Base-by-base conservation (phyloP, 2,329 filamentous ascomycete genomes). In the Blastomyces percursus region DNA sequence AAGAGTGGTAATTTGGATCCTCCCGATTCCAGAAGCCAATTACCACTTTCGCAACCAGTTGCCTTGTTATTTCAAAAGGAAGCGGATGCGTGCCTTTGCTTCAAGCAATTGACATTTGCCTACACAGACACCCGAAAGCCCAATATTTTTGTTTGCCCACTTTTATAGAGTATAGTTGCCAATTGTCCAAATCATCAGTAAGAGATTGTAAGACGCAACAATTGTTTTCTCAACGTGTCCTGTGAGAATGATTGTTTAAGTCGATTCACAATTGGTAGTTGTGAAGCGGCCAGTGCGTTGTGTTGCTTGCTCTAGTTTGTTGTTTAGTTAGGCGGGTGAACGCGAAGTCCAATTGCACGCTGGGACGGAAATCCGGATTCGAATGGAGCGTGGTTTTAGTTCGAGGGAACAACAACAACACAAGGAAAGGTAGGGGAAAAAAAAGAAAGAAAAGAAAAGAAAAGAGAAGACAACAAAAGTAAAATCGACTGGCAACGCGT, bases 11-110 rank as follows among this genome's bases (percentile, higher is more conserved):
- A 63, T 21, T 52, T 38, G 51, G 24, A 48, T 32, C 40, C 60
- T 40, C 50, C 63, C 66, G 68, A 67, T 67, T 64, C 66, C 68
- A 52, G 61, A 59, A 59, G 38, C 58, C 59, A 51, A 46, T 60
- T 64, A 58, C 42, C 38, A 38, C 48, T 48, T 61, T 48, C 58
- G 44, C 58, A 46, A 46, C 42, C 21, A n/a, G 12, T 30, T 38
- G 44, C n/a, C n/a, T 44, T 44, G 52, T n/a, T 21, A 46, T 44
- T 16, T 30, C 27, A 27, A 8, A 46, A 51, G 32, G 24, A 44
- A 44, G 40, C 38, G n/a, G 30, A 44, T 60, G 46, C 12, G 48
- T 30, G 21, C 7, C 9, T 52, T n/a, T 35, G 16, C 19, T 54
- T 51, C 46, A 60, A 52, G 56, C 38, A 19, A 51, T 50, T 30